Conservation (phyloP, 495 filamentous ascomycete species). For the Neurospora intermedia region DNA sequence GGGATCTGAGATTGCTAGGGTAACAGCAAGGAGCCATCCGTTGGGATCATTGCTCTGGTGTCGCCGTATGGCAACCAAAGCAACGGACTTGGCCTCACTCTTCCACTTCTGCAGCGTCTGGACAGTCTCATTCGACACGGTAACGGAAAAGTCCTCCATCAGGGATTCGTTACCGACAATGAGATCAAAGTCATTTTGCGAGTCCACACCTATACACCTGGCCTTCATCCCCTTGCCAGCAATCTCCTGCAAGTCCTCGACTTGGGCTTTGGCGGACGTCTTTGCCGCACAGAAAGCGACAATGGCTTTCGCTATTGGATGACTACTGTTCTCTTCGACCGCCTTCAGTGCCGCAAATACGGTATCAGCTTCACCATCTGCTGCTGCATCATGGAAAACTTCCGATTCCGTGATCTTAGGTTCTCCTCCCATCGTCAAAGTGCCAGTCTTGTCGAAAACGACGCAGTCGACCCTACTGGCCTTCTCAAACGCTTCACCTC, state of each 20-base stretch:
- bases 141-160: slow-evolving; percentile 39
- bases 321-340: slow-evolving; percentile 74
- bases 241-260: slow-evolving; percentile 56
- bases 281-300: slow-evolving; percentile 47
- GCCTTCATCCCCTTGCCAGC: slow-evolving; percentile 77
- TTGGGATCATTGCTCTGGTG: neutral
- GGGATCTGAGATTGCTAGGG: slow-evolving; percentile 57
- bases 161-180: slow-evolving; percentile 79
- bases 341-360: slow-evolving; percentile 45
- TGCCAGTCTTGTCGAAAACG: slow-evolving; percentile 96
- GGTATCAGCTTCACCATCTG: slow-evolving; percentile 4
- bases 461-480: slow-evolving; percentile 76
- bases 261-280: slow-evolving; percentile 16
- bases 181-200: slow-evolving; percentile 43
- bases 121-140: slow-evolving; percentile 21
- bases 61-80: slow-evolving; percentile 47
- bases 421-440: slow-evolving; percentile 75
- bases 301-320: slow-evolving; percentile 82
- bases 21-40: slow-evolving; percentile 34
- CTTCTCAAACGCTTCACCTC: slow-evolving; percentile 92
- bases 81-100: slow-evolving; percentile 59
- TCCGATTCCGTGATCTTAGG: slow-evolving; percentile 67
- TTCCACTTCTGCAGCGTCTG: slow-evolving; percentile 55
- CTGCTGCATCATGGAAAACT: slow-evolving; percentile 20
- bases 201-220: slow-evolving; percentile 38